phyloP scores from a whole-genome alignment of 805 yeast genomes.

The Yarrowia yakushimensis region DNA sequence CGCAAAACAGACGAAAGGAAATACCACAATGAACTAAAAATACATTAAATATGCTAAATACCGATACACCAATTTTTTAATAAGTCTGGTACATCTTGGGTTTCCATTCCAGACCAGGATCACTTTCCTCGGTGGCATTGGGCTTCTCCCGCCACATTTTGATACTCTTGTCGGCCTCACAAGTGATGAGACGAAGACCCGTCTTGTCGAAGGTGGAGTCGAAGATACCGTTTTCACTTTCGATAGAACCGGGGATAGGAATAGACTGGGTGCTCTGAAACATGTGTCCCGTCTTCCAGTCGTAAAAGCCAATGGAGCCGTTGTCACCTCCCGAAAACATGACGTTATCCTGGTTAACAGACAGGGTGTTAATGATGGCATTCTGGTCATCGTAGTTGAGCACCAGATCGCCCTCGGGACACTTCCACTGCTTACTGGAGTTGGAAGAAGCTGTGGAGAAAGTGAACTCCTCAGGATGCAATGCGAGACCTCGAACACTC shows the following conservation, averaged over 20 bases:
- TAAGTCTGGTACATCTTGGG: constrained; percentile 30
- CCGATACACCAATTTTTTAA: not conserved
- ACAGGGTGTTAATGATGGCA: constrained; percentile 63
- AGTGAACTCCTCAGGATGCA: constrained; percentile 68
- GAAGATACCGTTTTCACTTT: constrained; percentile 63
- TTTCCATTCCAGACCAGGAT: constrained; percentile 41
- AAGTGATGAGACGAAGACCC: constrained; percentile 77
- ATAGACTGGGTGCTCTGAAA: constrained; percentile 53
- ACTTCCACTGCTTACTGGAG: constrained; percentile 77
- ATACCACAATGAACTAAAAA: not conserved
- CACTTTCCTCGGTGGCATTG: constrained; percentile 40
- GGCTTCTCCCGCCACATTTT: constrained; percentile 53
- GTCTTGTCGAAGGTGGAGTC: constrained; percentile 72
- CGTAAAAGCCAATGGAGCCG: constrained; percentile 73
- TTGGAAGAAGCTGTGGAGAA: constrained; percentile 78
- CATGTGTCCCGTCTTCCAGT: constrained; percentile 67
- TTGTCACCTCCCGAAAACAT: constrained; percentile 81
- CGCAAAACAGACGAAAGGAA: too few species aligned
- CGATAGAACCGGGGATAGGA: constrained; percentile 67
- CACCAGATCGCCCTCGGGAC: constrained; percentile 72
- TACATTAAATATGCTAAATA: constrained; percentile 21
- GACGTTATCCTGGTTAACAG: constrained; percentile 60
- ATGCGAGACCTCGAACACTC: constrained; percentile 67
- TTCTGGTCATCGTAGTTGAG: constrained; percentile 50
- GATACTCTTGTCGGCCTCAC: constrained; percentile 81